Evolutionary conservation across 164 flowering plant genomes (phyloP), one percentile per base, ranked within the genome.

Genomic region (Umbilicus rupestris): DNA sequence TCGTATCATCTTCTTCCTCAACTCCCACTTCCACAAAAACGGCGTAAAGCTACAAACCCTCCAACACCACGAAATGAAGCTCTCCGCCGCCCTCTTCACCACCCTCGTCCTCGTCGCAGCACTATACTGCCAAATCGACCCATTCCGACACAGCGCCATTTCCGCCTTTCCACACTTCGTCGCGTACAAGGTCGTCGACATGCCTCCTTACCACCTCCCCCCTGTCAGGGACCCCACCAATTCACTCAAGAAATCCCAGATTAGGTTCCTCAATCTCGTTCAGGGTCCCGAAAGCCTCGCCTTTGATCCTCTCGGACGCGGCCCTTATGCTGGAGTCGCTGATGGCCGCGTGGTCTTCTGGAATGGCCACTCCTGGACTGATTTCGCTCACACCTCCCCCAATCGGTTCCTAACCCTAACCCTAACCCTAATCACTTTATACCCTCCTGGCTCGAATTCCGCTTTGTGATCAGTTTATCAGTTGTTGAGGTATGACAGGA

Each of bases 321-420:
- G 98, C 0, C 99, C 97, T 14, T 91, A 94, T 70, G 87, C 97
- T 2, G 96, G 99, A 17, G 82, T 94, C 15, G 95, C 99, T 47
- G 97, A 94, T 45, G 99, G 98, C 6, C 69, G 98, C 52, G 62
- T 93, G 58, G 26, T 80, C 4, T 78, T 81, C 77, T 84, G 87
- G 86, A 71, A 85, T 72, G 92, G 92, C 24, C 20, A 70, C 14
- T 71, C 74, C 0, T 87, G 89, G 89, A 70, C 65, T 39, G 85
- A 80, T 71, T 87, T 87, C 67, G 89, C 92, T 26, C 70, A 72
- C 62, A 85, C 92, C 50, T 87, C 92, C 4, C 57, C 74, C 24
- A 85, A 87, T 63, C 72, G 92, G 92, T 85, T 17, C 3, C 26
- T 10, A n/a, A n/a, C n/a, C n/a, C n/a, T n/a, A n/a, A n/a, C n/a